Evolutionary conservation across 768 basidiomycete species (phyloP), one percentile per base, ranked within the genome.

Genomic region (Pleurotus citrinopileatus): DNA sequence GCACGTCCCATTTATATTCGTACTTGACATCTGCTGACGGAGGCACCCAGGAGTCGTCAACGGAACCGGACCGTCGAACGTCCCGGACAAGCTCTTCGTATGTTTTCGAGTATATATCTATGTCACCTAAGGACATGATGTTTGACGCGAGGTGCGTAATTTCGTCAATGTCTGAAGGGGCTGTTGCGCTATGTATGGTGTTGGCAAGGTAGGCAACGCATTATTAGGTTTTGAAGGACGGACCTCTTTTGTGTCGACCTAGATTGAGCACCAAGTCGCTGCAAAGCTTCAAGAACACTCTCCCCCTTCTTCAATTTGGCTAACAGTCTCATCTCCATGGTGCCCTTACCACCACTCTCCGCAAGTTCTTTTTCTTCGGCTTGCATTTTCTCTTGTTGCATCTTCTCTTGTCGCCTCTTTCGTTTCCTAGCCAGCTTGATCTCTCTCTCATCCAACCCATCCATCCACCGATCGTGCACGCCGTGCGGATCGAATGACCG

Each of bases 391-490:
- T 87, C 82, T 69, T 66, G 78, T 68, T 94, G 87, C 57, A 79
- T 69, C 61, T 81, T 82, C 61, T 94, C 91, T 60, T 85, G 84
- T 54, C 83, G 80, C 55, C 83, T 79, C 68, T 96, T 93, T 50
- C 79, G 81, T 55, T 80, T 80, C 32, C 88, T 71, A 20, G 96
- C 95, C 58, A 80, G 77, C 70, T 88, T 89, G 61, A 99, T 96
- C 59, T 87, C 91, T 55, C 76, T 78, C 63, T 96, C 94, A 61
- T 87, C 87, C 29, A 95, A 59, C 1, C 84, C 86, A n/a, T 94
- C 91, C 83, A 99, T 89, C 97, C 97, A 99, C 28, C 82, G 81
- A 70, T 99, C 97, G 67, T 99, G 94, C 34, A 88, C 81, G 22
- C 87, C 92, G 65, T 94, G 89, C 1, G 90, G 91, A 68, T 99